Base-by-base conservation (phyloP, 257 asterid species). In the Vinca minor region DNA sequence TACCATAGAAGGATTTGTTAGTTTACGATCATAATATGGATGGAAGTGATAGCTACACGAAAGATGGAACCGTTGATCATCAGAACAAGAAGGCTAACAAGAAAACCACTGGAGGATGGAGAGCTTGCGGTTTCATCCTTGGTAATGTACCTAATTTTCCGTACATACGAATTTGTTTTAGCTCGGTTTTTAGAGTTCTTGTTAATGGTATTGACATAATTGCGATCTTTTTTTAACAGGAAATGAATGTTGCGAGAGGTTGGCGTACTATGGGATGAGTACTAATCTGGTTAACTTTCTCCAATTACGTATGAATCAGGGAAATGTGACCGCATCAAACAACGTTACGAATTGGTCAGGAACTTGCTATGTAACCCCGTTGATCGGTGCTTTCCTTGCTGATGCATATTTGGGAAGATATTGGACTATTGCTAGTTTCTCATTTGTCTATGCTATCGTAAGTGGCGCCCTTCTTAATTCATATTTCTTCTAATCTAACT, bases 261-360 rank as follows among this genome's bases (percentile, higher is more conserved):
- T 89, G 79, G 95, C 96, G 5, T 87, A 84, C 78, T 89, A 89
- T 73, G 96, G 96, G 31, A 87, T 89, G 94, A 73, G 94, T 69
- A 81, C 95, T 13, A 89, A 89, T 75, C 75, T 89, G 83, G 95
- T 89, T 39, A 85, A 83, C 74, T 89, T 83, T 73, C 74, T 89
- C 3, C 81, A 62, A 7, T 1, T 21, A 25, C 85, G 64, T 1
- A 87, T 85, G 47, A 67, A 74, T 74, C 84, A 76, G 72, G 74
- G 70, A 29, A 77, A 74, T 23, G 81, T 69, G 0, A 52, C 82
- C 25, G 88, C 94, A 1, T 75, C 96, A 25, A 89, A 66, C 29
- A 80, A 69, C 41, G 94, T 87, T 73, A 74, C 89, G 0, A 89
- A 83, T 64, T 89, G 96, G 96, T 67, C 82, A 0, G 96, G 96